Conservation (phyloP, 2,329 filamentous ascomycete genomes). For the Myotisia sp. region DNA sequence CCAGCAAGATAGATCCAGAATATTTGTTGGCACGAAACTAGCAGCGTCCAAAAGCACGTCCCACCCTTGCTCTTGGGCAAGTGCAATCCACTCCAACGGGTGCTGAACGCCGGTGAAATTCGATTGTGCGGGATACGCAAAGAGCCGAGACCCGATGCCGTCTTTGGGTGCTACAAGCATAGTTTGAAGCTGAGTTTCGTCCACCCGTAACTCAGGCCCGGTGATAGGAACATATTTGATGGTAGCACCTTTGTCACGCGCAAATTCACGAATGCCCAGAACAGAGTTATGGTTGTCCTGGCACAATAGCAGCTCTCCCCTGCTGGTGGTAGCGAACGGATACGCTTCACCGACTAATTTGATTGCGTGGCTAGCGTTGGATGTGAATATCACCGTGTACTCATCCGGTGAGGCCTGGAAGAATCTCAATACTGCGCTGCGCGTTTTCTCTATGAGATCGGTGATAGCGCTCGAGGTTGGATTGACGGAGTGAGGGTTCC, state of each 20-base stretch:
- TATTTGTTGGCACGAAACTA: conserved; percentile 48
- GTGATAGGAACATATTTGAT: conserved; percentile 6
- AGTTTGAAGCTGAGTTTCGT: conserved; percentile 3
- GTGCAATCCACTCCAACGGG: conserved; percentile 42
- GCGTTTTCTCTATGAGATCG: conserved; percentile 35
- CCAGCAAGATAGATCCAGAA: conserved; percentile 40
- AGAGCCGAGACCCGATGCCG: conserved; percentile 28
- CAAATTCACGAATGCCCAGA: conserved; percentile 42
- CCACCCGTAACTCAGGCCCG: conserved; percentile 3
- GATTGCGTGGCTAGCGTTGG: conserved; percentile 49
- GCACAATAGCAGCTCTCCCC: conserved; percentile 44
- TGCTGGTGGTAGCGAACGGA: conserved; percentile 5
- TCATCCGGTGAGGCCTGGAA: conserved; percentile 45
- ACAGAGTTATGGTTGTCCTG: conserved; percentile 45
- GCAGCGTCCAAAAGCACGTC: conserved; percentile 49
- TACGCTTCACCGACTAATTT: conserved; percentile 39
- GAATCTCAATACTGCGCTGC: conserved; percentile 41
- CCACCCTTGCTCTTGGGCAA: conserved; percentile 12
- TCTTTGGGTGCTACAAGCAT: background rate
- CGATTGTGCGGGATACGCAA: conserved; percentile 55
- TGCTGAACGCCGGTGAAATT: conserved; percentile 54
- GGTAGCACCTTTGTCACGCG: conserved; percentile 6
- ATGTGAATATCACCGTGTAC: conserved; percentile 48
- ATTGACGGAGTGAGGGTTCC: conserved; percentile 48
- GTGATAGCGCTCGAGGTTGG: conserved; percentile 43